Base-by-base conservation (phyloP, 2,329 filamentous ascomycete genomes). In the Penicillium polonicum region DNA sequence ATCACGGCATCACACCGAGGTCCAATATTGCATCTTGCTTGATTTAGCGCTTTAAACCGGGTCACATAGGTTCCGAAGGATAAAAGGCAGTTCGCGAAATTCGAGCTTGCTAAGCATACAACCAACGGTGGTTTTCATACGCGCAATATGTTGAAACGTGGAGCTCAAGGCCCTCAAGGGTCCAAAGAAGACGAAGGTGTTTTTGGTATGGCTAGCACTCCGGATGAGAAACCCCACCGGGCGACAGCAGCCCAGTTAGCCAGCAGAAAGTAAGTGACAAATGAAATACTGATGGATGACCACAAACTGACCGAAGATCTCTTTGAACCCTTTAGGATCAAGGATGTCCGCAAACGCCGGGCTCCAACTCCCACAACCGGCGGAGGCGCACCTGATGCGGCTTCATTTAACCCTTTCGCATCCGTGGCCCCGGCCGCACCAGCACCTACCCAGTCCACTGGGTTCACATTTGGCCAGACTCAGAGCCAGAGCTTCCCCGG, bases 231-330 rank as follows among this genome's bases (percentile, higher is more conserved):
- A 63, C 77, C 78, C 27, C 75, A 78, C 64, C 77, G 76, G 70
- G 82, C 82, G 35, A 83, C 81, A 29, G 81, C 82, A 39, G 81
- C 82, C 39, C 82, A 84, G 71, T 50, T 83, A 71, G 82, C 82
- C 33, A 73, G 70, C 59, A 78, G 82, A 74, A 83, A 79, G 82
- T 84, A 75, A 78, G 82, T 83, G 46, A 60, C 21, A 29, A 25
- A n/a, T 39, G 7, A 25, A 21, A 13, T 43, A 17, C 21, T 19
- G 13, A 29, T 17, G 27, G 21, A 23, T 19, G 41, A 36, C n/a
- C 41, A 55, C 12, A 29, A 31, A 36, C 58, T 58, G 23, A 60
- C 55, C 41, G 36, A 56, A 39, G 39, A 43, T 45, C 2, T 49
- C 12, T 35, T 45, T 36, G 19, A 35, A 21, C 29, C 25, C 31